A percentile compares a stretch with the other conserved stretches of the same genome.
Evolutionary conservation across 2,329 filamentous ascomycete genomes (phyloP).

Genomic region (Cercospora janseana): DNA sequence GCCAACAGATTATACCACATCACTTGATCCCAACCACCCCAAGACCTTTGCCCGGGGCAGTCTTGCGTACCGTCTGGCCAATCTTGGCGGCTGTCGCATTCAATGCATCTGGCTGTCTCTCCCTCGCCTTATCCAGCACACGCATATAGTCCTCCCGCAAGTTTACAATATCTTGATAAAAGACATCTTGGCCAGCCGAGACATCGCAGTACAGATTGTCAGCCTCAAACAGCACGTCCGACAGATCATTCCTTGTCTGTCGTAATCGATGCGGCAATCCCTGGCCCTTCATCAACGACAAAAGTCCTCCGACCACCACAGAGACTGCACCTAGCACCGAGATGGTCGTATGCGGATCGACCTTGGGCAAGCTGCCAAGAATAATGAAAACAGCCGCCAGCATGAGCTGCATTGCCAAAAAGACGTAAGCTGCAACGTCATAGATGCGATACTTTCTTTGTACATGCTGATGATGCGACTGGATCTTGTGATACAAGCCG

Average conservation of each 20-base stretch:
- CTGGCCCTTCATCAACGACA: conserved; percentile 31
- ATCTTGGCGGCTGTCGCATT: conserved; percentile 22
- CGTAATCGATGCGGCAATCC: conserved; percentile 31
- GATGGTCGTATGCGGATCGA: conserved; percentile 35
- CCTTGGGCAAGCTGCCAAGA: conserved; percentile 32
- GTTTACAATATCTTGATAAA: conserved; percentile 37
- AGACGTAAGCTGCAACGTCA: conserved; percentile 33
- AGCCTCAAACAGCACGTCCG: conserved; percentile 37
- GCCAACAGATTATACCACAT: no score
- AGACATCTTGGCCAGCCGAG: conserved; percentile 33
- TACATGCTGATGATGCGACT: conserved; percentile 23
- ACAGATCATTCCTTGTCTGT: conserved; percentile 37
- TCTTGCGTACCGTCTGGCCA: no score
- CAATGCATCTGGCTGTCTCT: conserved; percentile 41
- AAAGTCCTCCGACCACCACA: conserved; percentile 36
- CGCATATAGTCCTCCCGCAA: conserved; percentile 38
- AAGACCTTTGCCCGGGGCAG: no score
- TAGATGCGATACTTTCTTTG: conserved; percentile 36
- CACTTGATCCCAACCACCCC: no score
- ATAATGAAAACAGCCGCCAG: conserved; percentile 40
- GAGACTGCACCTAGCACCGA: conserved; percentile 36
- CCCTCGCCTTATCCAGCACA: conserved; percentile 36
- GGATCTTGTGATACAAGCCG: conserved; percentile 33
- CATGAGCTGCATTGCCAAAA: conserved; percentile 37
- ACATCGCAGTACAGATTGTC: conserved; percentile 41